Conservation (phyloP, 139 green algal species). For the Eudorina sp. region DNA sequence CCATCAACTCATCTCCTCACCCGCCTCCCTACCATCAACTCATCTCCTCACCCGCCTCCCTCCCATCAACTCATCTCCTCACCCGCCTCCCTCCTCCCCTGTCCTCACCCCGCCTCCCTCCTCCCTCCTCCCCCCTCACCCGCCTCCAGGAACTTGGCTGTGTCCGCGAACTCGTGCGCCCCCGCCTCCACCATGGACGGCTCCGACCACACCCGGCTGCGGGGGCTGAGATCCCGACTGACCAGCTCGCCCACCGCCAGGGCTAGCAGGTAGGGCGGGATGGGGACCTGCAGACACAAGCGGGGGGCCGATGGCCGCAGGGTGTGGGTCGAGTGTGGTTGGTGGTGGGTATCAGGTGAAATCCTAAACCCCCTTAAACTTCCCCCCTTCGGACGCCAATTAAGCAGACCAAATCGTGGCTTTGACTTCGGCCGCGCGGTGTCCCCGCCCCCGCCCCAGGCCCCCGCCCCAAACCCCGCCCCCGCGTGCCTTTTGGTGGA, state of each 20-base stretch:
- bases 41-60: not conserved
- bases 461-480: too few relatives aligned
- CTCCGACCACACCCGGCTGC: constrained; percentile 83
- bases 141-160: constrained; percentile 80
- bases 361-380: too few relatives aligned
- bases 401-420: too few relatives aligned
- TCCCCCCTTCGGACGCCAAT: too few relatives aligned
- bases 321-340: too few relatives aligned
- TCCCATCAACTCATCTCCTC: not conserved
- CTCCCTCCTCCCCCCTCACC: constrained; percentile 50
- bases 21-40: not conserved
- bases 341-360: too few relatives aligned
- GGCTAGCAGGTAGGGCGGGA: constrained; percentile 94
- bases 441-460: too few relatives aligned
- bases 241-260: constrained; percentile 90
- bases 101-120: not conserved
- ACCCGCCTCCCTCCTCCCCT: not conserved
- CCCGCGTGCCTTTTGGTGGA: constrained; percentile 59
- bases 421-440: too few relatives aligned
- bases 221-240: constrained; percentile 65
- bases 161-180: constrained; percentile 93
- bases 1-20: not conserved
- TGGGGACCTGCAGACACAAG: constrained; percentile 65
- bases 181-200: constrained; percentile 86
- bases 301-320: too few relatives aligned